These are phyloP conservation scores for Pseudogymnoascus sp. DNA, from an alignment of 2,329 filamentous ascomycete genomes.

Conservation along the genomic window DNA sequence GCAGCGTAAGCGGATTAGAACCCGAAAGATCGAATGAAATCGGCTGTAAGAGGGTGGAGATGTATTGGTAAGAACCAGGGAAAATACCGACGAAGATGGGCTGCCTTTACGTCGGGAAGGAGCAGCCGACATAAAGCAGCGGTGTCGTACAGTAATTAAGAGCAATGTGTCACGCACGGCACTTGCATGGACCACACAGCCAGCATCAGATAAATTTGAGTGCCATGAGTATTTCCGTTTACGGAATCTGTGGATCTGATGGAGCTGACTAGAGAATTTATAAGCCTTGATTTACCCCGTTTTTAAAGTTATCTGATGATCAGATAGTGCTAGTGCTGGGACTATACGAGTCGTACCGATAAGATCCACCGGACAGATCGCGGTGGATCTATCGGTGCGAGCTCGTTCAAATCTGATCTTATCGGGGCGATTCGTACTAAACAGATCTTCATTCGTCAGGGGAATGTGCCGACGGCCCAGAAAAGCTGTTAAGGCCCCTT, in stretches of 20 bases:
- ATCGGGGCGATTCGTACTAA: background rate
- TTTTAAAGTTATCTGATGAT: conserved; percentile 5
- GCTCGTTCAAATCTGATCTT: background rate
- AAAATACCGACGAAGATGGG: background rate
- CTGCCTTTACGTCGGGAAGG: background rate
- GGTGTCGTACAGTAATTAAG: background rate
- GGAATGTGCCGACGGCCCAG: background rate
- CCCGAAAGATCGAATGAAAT: background rate
- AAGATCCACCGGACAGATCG: background rate
- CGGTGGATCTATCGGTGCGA: background rate
- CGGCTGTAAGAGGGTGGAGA: background rate
- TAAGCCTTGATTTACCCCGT: background rate
- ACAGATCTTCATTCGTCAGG: background rate
- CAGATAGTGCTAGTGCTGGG: background rate
- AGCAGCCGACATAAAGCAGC: background rate
- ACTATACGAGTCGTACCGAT: background rate
- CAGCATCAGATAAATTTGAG: background rate
- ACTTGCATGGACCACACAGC: background rate
- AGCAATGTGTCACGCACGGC: background rate
- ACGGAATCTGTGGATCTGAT: background rate
- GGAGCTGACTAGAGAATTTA: conserved; percentile 1
- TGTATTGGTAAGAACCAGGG: background rate
- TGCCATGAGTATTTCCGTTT: background rate
- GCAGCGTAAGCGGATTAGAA: background rate
- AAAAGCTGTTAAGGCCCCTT: background rate